Base-by-base conservation (phyloP, 371 early-diverging fungal species). In the Chytridium lagenaria region DNA sequence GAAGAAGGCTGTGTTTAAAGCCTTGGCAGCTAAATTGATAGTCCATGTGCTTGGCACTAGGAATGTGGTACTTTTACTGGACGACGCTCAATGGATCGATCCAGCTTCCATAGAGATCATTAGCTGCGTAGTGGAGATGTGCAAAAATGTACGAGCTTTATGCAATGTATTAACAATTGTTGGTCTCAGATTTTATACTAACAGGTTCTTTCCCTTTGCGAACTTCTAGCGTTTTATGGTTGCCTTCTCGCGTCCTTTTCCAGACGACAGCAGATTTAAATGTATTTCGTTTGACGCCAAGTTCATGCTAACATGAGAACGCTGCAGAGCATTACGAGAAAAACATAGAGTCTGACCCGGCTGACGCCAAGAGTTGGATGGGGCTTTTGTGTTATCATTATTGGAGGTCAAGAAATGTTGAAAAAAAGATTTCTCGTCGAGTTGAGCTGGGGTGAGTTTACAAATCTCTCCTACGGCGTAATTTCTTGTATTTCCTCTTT, bases 11-110 rank as follows among this genome's bases (percentile, higher is more conserved):
- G 19, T 61, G 7, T 34, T 61, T 5, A 61, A 16, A 15, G 30
- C 30, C 2, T 3, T 61, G 3, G 37, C 12, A 7, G 36, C 19
- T 28, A 61, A 61, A 31, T 7, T 61, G 7, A 15, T 61, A 16
- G 7, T 5, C 31, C 61, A 61, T 34, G 5, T 61, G 7, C 30
- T 61, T 23, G 36, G 12, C 2, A 61, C 3, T 7, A 12, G 10
- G 3, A 3, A 10, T 3, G 23, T 61, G 30, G 34, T 34, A 2
- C 7, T 61, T 3, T 7, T 61, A 3, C 2, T 61, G 7, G 61
- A 61, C 34, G 61, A 61, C 36, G 31, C 37, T 23, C 61, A 61
- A 23, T 61, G 61, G 61, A 23, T 61, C 23, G 61, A 61, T 61
- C 61, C 61, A 34, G 36, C 23, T 15, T 61, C 61, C 12, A 7